Evolutionary conservation across 768 basidiomycete genomes (phyloP).

Genomic region (Naganishia vaughanmartiniae): DNA sequence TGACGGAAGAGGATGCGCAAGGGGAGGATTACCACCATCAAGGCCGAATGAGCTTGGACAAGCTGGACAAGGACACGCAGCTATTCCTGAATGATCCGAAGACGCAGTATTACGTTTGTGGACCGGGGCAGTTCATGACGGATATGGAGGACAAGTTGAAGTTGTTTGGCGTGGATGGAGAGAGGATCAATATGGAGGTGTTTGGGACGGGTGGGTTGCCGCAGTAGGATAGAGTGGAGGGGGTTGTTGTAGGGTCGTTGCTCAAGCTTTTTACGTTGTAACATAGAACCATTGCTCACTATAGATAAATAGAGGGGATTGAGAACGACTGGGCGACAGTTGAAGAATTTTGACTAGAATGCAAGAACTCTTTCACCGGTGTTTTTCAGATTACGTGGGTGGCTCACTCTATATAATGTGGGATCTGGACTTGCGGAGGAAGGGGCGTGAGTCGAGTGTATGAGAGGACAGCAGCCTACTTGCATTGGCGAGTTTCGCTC

Average conservation of each 20-base stretch:
- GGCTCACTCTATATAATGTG: too few species aligned
- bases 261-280: neutral
- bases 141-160: slow-evolving; percentile 31
- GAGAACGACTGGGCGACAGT: too few species aligned
- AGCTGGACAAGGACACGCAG: slow-evolving; percentile 21
- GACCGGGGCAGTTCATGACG: slow-evolving; percentile 34
- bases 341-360: too few species aligned
- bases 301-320: too few species aligned
- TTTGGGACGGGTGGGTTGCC: slow-evolving; percentile 12
- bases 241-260: neutral
- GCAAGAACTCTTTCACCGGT: too few species aligned
- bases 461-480: too few species aligned
- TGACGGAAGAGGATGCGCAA: neutral
- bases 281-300: neutral
- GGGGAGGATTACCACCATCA: slow-evolving; percentile 28
- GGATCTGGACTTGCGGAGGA: too few species aligned
- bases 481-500: too few species aligned
- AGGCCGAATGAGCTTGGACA: slow-evolving; percentile 28
- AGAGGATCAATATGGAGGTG: slow-evolving; percentile 8
- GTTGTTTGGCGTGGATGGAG: slow-evolving; percentile 23
- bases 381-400: too few species aligned
- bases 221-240: neutral
- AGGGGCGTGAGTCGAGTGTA: too few species aligned
- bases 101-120: slow-evolving; percentile 35
- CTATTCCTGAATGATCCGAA: slow-evolving; percentile 26